These are phyloP conservation scores for Wallacemonas sp. DNA, from an alignment of 208 protist genomes.

Conservation along the genomic window DNA sequence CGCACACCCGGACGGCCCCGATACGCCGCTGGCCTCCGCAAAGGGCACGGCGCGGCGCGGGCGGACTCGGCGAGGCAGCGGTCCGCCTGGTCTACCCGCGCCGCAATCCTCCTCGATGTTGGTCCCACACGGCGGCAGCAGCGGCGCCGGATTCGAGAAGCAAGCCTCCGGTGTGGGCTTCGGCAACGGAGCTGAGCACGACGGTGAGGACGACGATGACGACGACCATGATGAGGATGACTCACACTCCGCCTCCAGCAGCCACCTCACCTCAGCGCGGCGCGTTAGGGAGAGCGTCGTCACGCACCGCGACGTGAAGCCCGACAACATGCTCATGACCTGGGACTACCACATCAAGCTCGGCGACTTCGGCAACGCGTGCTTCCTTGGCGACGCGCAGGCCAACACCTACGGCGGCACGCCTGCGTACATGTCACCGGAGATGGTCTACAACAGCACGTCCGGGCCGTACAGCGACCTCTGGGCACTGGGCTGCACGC, in stretches of 20 bases:
- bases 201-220: neutral
- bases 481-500: conserved; percentile 99
- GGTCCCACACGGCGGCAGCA: no score
- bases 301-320: conserved; percentile 85
- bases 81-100: no score
- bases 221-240: neutral
- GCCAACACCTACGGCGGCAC: conserved; percentile 76
- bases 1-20: neutral
- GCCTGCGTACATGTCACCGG: conserved; percentile 74
- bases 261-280: conserved; percentile 23
- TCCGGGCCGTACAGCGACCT: conserved; percentile 94
- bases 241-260: neutral
- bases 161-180: no score
- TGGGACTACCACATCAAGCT: conserved; percentile 69
- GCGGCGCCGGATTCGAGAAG: no score
- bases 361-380: conserved; percentile 74
- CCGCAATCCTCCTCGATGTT: no score
- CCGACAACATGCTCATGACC: conserved; percentile 85
- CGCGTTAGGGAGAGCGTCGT: conserved; percentile 45
- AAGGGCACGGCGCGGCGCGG: no score
- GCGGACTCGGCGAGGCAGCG: no score
- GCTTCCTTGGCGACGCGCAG: conserved; percentile 65
- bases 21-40: neutral
- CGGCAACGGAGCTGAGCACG: no score
- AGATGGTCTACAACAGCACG: conserved; percentile 84